Conservation (phyloP, 1,284 basidiomycete genomes). For the Coniferiporia sulphurascens region DNA sequence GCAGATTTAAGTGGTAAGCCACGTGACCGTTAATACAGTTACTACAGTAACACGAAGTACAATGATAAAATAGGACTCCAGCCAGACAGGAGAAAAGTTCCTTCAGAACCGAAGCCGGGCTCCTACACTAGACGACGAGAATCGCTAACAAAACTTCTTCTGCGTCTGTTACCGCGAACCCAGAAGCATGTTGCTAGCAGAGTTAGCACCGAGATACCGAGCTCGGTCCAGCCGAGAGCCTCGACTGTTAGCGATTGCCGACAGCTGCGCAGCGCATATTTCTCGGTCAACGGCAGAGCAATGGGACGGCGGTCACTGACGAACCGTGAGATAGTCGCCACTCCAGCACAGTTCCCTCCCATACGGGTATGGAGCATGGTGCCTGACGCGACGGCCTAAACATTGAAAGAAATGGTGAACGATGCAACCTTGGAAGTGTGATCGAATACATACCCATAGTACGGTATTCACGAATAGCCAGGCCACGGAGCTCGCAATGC, state of each 20-base stretch:
- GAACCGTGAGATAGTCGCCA: conserved; percentile 47
- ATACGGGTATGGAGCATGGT: conserved; percentile 56
- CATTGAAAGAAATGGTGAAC: background rate
- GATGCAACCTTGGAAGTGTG: background rate
- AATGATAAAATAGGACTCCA: background rate
- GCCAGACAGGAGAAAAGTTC: background rate
- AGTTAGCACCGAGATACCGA: conserved; percentile 59
- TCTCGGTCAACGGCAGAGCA: conserved; percentile 13
- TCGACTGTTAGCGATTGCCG: conserved; percentile 66
- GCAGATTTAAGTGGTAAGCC: no score
- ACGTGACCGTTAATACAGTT: no score
- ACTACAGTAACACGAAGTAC: no score
- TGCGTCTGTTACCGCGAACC: conserved; percentile 45
- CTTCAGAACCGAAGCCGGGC: background rate
- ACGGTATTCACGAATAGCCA: conserved; percentile 62
- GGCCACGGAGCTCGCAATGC: conserved; percentile 67
- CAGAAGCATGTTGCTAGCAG: conserved; percentile 56
- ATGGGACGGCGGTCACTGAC: conserved; percentile 21
- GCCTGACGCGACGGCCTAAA: conserved; percentile 61
- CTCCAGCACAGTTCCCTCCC: conserved; percentile 53
- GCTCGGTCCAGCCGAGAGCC: conserved; percentile 69
- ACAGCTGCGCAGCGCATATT: conserved; percentile 40
- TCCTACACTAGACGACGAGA: conserved; percentile 37
- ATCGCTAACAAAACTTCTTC: conserved; percentile 42
- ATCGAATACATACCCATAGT: conserved; percentile 66